phyloP scores from a whole-genome alignment of 2,329 filamentous ascomycete species.

The Diaporthe ilicicola region DNA sequence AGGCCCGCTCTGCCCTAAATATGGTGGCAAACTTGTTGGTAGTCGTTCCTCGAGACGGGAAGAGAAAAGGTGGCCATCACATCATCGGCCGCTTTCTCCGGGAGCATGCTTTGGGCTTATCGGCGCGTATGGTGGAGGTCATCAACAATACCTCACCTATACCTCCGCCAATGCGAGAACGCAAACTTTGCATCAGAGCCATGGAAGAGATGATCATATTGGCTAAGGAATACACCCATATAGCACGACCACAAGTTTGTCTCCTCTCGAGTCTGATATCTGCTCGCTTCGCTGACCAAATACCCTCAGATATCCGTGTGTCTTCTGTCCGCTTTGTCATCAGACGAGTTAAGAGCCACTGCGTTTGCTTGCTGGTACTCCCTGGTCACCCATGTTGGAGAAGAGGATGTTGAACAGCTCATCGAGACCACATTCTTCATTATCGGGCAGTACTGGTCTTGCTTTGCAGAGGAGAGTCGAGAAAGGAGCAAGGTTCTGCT shows the following conservation, averaged over 20 bases:
- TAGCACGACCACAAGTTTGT: conserved; percentile 82
- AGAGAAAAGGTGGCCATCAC: conserved; percentile 57
- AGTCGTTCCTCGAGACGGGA: conserved; percentile 47
- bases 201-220: conserved; percentile 88
- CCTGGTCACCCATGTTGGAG: conserved; percentile 77
- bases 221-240: conserved; percentile 75
- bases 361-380: conserved; percentile 87
- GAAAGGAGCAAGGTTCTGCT: conserved; percentile 70
- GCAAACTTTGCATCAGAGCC: conserved; percentile 79
- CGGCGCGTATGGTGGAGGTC: conserved; percentile 80
- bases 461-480: conserved; percentile 69
- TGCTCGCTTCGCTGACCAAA: conserved; percentile 37
- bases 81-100: conserved; percentile 80
- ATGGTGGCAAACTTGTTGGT: conserved; percentile 50
- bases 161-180: conserved; percentile 69
- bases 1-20: conserved; percentile 59
- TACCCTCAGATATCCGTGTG: conserved; percentile 82
- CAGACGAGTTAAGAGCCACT: conserved; percentile 76
- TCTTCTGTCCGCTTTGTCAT: conserved; percentile 82
- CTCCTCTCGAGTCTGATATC: background rate
- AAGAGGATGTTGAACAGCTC: conserved; percentile 80
- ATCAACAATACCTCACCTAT: conserved; percentile 73
- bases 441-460: conserved; percentile 81
- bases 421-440: conserved; percentile 91
- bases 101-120: conserved; percentile 84